phyloP scores from a whole-genome alignment of 2,329 filamentous ascomycete genomes.

The Penicillium verrucosum region DNA sequence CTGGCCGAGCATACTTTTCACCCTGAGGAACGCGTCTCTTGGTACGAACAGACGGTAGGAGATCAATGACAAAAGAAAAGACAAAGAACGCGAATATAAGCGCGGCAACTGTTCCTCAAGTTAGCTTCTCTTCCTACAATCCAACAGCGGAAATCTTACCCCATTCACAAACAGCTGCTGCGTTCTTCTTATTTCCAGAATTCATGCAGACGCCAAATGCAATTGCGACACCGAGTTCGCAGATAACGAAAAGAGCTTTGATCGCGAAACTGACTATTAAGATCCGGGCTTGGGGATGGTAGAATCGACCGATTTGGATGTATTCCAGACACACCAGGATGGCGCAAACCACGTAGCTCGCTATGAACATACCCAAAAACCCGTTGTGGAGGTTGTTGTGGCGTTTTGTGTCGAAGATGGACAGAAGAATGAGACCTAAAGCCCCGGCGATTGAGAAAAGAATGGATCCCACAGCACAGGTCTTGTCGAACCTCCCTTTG shows the following conservation, averaged over 20 bases:
- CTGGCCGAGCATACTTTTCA: constrained; percentile 7
- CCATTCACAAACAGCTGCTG: constrained; percentile 7
- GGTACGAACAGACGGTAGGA: constrained; percentile 9
- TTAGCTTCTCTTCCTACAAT: background rate
- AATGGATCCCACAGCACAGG: constrained; percentile 8
- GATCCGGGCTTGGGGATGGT: constrained; percentile 7
- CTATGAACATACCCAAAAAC: constrained; percentile 10
- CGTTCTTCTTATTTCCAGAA: background rate
- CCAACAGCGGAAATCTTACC: background rate
- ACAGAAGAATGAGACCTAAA: constrained; percentile 5
- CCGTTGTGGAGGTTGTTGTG: constrained; percentile 3
- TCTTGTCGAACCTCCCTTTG: constrained; percentile 7
- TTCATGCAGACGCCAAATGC: constrained; percentile 4
- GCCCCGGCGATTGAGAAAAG: constrained; percentile 5
- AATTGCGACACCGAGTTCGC: constrained; percentile 8
- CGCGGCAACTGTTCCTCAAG: background rate
- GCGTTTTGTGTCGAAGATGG: constrained; percentile 7
- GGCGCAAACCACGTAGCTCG: constrained; percentile 7
- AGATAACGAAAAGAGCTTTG: constrained; percentile 4
- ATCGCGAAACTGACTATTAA: constrained; percentile 6
- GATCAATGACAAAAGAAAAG: constrained; percentile 8
- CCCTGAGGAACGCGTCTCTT: constrained; percentile 8
- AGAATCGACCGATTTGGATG: constrained; percentile 9
- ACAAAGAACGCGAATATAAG: constrained; percentile 10
- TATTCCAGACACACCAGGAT: constrained; percentile 10